These are phyloP conservation scores for Nicotiana noctiflora DNA, from an alignment of 257 asterid species.

Conservation along the genomic window DNA sequence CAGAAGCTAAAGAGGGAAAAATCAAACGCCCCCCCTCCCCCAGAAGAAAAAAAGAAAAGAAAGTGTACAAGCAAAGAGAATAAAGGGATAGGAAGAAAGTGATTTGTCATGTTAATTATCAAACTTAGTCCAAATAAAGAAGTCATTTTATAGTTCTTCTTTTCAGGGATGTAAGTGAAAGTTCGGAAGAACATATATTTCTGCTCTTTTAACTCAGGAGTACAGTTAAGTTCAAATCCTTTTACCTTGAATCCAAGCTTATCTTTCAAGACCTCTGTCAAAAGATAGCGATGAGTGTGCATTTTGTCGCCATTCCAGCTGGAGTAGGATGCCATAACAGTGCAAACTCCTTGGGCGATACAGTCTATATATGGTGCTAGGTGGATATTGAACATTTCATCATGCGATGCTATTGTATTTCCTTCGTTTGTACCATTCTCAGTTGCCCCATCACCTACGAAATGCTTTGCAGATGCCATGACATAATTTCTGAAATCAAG, in stretches of 20 bases:
- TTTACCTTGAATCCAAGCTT: constrained; percentile 84
- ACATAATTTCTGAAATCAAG: constrained; percentile 56
- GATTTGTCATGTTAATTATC: neutral
- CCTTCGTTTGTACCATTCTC: constrained; percentile 72
- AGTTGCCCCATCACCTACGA: constrained; percentile 90
- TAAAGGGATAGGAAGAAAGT: neutral
- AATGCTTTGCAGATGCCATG: constrained; percentile 89
- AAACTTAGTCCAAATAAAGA: neutral
- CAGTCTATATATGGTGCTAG: constrained; percentile 74
- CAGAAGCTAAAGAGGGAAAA: too few relatives aligned
- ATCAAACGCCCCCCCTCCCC: neutral
- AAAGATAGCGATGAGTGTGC: constrained; percentile 50
- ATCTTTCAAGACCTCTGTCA: constrained; percentile 68
- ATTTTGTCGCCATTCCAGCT: constrained; percentile 75
- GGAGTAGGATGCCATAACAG: constrained; percentile 83
- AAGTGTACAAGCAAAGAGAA: neutral
- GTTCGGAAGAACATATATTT: neutral
- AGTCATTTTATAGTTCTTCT: neutral
- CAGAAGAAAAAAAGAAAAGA: neutral
- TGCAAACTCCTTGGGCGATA: constrained; percentile 71
- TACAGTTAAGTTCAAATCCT: neutral
- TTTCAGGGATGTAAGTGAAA: neutral
- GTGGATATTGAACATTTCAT: constrained; percentile 69
- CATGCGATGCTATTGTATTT: constrained; percentile 51
- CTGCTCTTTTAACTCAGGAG: neutral